phyloP scores from a whole-genome alignment of 31 red algal genomes.

The Odonthalia washingtoniensis region DNA sequence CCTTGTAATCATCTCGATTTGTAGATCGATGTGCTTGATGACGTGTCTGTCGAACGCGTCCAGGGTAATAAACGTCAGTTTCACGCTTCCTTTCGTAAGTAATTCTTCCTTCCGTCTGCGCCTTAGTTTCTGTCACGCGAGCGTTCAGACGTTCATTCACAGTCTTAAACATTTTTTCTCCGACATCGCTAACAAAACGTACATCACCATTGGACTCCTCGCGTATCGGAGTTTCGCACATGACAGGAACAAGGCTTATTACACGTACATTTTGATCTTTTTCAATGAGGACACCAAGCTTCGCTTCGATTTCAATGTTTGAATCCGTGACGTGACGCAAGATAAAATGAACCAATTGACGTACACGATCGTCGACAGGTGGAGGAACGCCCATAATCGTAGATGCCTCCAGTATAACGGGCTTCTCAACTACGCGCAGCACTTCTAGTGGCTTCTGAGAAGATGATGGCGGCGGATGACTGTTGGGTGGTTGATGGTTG shows the following conservation, averaged over 20 bases:
- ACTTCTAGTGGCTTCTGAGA: conserved; percentile 26
- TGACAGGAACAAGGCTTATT: conserved; percentile 59
- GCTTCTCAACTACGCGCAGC: conserved; percentile 64
- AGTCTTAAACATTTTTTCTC: conserved; percentile 47
- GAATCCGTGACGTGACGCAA: conserved; percentile 60
- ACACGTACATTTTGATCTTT: conserved; percentile 52
- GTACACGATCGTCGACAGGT: conserved; percentile 81
- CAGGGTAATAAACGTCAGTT: conserved; percentile 69
- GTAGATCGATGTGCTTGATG: conserved; percentile 3
- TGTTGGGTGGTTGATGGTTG: background rate
- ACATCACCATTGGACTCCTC: conserved; percentile 60
- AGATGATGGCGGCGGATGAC: background rate
- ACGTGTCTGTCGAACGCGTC: conserved; percentile 60
- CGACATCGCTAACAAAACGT: conserved; percentile 68
- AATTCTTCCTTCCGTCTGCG: conserved; percentile 39
- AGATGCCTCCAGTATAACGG: conserved; percentile 41
- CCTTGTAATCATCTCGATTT: conserved; percentile 48
- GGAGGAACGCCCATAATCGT: conserved; percentile 71
- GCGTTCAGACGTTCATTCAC: conserved; percentile 65
- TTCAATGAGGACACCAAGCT: conserved; percentile 76
- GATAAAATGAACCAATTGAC: conserved; percentile 74
- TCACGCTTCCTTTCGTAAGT: conserved; percentile 55
- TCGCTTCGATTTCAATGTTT: conserved; percentile 80
- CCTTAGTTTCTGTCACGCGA: conserved; percentile 53
- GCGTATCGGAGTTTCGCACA: conserved; percentile 77